Evolutionary conservation across 2,329 filamentous ascomycete species (phyloP), one percentile per base, ranked within the genome.

Genomic region (Eurotiales sp.): DNA sequence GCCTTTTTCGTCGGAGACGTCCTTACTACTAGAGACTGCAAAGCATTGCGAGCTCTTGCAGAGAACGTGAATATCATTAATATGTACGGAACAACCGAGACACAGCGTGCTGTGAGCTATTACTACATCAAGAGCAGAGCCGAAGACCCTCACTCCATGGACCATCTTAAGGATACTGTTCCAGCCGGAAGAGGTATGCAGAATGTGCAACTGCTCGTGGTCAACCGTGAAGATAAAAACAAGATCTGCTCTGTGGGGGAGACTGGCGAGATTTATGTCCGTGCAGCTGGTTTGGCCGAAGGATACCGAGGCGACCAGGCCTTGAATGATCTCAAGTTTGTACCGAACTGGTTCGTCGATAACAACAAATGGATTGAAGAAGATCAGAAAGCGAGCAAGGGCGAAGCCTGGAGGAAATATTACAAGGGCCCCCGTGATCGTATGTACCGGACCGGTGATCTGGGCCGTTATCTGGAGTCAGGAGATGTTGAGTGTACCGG

Each of bases 1-100:
- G 90, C 85, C 15, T 92, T 97, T 76, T 97, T 92, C 56, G 92
- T 97, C 1, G 93, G 93, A 27, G 92, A 97, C 64, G 77, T 96
- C 29, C 71, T 97, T 43, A 95, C 90, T 56, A 95, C 85, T 64
- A 80, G 84, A 63, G 92, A 97, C 61, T 95, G 89, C 70, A 77
- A 78, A 37, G 79, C 80, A 21, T 75, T 97, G n/a, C 87, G 88
- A 52, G 78, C 82, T 41, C 78, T 96, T 32, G 91, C 87, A 0
- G 77, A 80, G 0, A 91, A 92, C 56, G 83, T 83, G 53, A 78
- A 78, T 55, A 90, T 95, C 55, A 79, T 90, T 58, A 92, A 91
- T 71, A 87, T 92, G 83, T 95, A 90, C 64, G 90, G 91, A 37
- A 90, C 90, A 0, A 96, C 90, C 0, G 90, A 96, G 68, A 92